These are phyloP conservation scores for Cladorrhinum sp. DNA, from an alignment of 2,329 filamentous ascomycete species.

Conservation along the genomic window DNA sequence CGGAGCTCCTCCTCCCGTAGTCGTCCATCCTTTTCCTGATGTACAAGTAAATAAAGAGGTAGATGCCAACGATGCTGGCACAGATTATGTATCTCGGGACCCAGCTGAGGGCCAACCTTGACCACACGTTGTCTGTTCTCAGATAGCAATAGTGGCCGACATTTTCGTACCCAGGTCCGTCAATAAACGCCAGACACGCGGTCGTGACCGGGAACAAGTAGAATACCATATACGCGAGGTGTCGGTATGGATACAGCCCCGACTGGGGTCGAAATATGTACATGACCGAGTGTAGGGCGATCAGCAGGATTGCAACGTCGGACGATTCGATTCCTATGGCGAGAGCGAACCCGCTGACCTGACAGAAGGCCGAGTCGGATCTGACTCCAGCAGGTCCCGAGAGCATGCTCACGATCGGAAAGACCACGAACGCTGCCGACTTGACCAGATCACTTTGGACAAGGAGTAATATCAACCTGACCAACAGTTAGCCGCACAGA, in stretches of 20 bases:
- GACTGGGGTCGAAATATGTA: slow-evolving; percentile 65
- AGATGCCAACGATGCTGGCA: slow-evolving; percentile 59
- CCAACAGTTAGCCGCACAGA: slow-evolving; percentile 18
- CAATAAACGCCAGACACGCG: slow-evolving; percentile 62
- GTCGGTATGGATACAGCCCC: slow-evolving; percentile 66
- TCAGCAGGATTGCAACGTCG: slow-evolving; percentile 69
- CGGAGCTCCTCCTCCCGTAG: slow-evolving; percentile 34
- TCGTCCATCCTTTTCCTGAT: slow-evolving; percentile 48
- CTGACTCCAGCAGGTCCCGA: slow-evolving; percentile 48
- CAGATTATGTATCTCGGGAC: slow-evolving; percentile 70
- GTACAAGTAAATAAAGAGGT: slow-evolving; percentile 67
- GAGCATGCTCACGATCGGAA: slow-evolving; percentile 57
- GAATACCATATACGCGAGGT: slow-evolving; percentile 56
- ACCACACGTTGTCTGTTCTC: slow-evolving; percentile 65
- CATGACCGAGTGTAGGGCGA: slow-evolving; percentile 69
- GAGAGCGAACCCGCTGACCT: slow-evolving; percentile 66
- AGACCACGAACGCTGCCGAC: slow-evolving; percentile 64
- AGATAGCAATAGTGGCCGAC: slow-evolving; percentile 69
- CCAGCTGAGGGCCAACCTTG: slow-evolving; percentile 66
- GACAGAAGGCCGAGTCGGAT: slow-evolving; percentile 58
- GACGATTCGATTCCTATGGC: slow-evolving; percentile 64
- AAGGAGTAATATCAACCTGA: slow-evolving; percentile 69
- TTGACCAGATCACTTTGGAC: slow-evolving; percentile 71
- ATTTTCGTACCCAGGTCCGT: slow-evolving; percentile 55
- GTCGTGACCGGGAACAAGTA: slow-evolving; percentile 57